phyloP scores from a whole-genome alignment of 164 flowering plant species.

The Brasenia schreberi region DNA sequence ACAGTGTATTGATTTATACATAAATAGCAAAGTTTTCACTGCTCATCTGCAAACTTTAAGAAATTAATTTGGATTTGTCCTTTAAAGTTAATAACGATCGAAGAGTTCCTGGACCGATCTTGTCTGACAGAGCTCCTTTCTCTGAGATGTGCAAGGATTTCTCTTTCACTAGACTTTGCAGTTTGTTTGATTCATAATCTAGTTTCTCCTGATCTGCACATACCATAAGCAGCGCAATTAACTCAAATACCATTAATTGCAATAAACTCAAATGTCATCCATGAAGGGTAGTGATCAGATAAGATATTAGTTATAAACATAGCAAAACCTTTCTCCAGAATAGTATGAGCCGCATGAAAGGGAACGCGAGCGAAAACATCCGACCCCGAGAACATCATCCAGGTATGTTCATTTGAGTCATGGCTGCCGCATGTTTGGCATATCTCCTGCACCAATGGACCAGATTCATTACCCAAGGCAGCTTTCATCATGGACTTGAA shows the following conservation, averaged over 20 bases:
- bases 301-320: not conserved
- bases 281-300: not conserved
- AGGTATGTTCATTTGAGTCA: constrained; percentile 51
- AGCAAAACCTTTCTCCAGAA: constrained; percentile 62
- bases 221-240: not conserved
- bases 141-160: constrained; percentile 54
- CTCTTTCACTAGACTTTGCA: constrained; percentile 74
- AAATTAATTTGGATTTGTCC: constrained; percentile 40
- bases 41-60: too few species aligned
- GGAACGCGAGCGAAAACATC: constrained; percentile 70
- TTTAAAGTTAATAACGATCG: constrained; percentile 54
- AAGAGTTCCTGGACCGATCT: constrained; percentile 57
- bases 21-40: too few species aligned
- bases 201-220: constrained; percentile 59
- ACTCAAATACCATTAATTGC: not conserved
- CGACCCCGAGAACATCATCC: constrained; percentile 87
- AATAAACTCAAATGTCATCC: not conserved
- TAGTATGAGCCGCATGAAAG: constrained; percentile 83
- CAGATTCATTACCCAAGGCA: constrained; percentile 33
- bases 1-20: too few species aligned
- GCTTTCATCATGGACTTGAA: constrained; percentile 78
- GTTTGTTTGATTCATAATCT: constrained; percentile 54
- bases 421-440: constrained; percentile 81
- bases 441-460: constrained; percentile 65
- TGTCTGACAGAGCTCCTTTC: constrained; percentile 68